A percentile compares a stretch with the other conserved stretches of the same genome.
Conservation (phyloP, 192 early-diverging fungal species). For the Coemansia sp. region DNA sequence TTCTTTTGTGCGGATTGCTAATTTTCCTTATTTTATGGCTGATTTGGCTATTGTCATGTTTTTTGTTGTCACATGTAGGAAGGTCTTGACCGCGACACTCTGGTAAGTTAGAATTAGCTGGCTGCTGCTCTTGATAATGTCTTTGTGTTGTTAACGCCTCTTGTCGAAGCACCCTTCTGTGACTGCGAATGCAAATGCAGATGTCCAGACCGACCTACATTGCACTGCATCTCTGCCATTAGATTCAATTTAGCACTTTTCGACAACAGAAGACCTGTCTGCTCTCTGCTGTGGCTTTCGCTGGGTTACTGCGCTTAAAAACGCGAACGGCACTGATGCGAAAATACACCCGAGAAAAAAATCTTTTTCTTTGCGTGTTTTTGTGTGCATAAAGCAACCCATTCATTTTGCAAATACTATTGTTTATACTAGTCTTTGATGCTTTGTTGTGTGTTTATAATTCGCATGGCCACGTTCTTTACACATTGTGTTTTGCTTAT, state of each 20-base stretch:
- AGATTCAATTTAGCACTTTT: background rate
- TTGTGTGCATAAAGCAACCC: background rate
- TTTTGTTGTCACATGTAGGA: slow-evolving; percentile 24
- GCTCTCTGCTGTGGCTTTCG: slow-evolving; percentile 1
- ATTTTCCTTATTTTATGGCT: background rate
- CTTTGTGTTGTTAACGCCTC: too few species aligned
- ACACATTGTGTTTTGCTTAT: background rate
- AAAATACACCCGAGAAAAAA: background rate
- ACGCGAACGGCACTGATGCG: background rate
- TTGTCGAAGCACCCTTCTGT: background rate
- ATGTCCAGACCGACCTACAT: background rate
- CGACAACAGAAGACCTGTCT: background rate
- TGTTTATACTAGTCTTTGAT: background rate
- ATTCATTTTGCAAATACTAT: background rate
- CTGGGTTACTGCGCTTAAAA: background rate
- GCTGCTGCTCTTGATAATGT: too few species aligned
- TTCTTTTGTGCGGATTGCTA: background rate
- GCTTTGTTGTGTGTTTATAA: background rate
- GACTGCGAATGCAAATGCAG: background rate
- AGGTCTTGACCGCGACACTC: slow-evolving; percentile 45
- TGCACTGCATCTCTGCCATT: background rate
- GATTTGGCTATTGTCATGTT: background rate
- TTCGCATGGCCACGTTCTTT: background rate
- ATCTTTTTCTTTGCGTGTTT: slow-evolving; percentile 3
- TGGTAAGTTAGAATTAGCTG: slow-evolving; percentile 35